Evolutionary conservation across 176 grass and related monocot genomes (phyloP), one percentile per base, ranked within the genome.

Genomic region (Carex myosuroides): DNA sequence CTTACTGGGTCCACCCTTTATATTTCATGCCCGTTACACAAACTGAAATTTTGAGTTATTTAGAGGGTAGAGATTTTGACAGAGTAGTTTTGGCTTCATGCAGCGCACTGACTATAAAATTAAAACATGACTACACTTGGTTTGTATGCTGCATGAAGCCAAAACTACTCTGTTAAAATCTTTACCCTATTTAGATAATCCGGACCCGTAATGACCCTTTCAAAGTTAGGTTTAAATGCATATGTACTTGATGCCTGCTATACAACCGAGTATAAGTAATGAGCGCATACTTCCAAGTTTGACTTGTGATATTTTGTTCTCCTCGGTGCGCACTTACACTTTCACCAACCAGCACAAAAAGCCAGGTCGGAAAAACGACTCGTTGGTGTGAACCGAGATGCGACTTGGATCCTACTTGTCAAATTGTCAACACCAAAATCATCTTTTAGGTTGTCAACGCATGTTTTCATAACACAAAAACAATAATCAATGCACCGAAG

Each of bases 401-500:
- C 5, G 24, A 5, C 56, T 30, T 30, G 24, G 22, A 78, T 78
- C 13, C 6, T 56, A 16, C 3, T 78, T 78, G 73, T 33, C 13
- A 53, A 77, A 77, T 42, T 77, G 24, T 77, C 73, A 78, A 78
- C 48, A 17, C 24, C 26, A 14, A 74, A 44, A 17, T 30, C 50
- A 33, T 56, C 52, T 32, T 56, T 57, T 57, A 44, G 26, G 50
- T 78, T 78, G 73, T 57, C 46, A 78, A 57, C 52, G 73, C 52
- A 78, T 78, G 24, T 33, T 78, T 77, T 32, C 20, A 56, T 77
- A 78, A 57, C 52, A 55, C 56, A 75, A 18, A 55, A 32, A 7
- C 18, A 22, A 78, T 56, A 77, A 77, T 77, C 48, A 78, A 78
- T 57, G 73, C 50, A 78, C 73, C 73, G 73, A 53, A 44, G 50